Percentiles rank a stretch among this genome's conserved stretches.
These are phyloP conservation scores for Dactylellina haptotyla DNA, from an alignment of 2,329 filamentous ascomycete genomes.

Conservation along the genomic window DNA sequence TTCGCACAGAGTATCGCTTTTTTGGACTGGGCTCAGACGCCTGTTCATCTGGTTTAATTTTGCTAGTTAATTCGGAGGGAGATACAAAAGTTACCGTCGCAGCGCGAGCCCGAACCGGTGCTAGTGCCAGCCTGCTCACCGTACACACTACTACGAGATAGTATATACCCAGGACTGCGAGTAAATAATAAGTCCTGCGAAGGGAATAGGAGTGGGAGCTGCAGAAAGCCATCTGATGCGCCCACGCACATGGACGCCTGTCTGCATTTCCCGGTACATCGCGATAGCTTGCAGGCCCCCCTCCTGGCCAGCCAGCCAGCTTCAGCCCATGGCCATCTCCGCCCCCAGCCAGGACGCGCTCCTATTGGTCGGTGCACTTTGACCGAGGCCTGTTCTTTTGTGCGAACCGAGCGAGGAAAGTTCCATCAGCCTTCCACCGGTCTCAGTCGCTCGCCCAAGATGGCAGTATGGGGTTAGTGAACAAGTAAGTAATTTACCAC, in stretches of 20 bases:
- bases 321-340: constrained; percentile 6
- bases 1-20: too few relatives aligned
- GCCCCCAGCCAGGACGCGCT: constrained; percentile 12
- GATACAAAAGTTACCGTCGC: constrained; percentile 47
- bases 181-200: not conserved
- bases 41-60: not conserved
- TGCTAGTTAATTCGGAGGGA: not conserved
- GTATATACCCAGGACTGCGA: too few relatives aligned
- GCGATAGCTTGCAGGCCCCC: not conserved
- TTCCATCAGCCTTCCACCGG: constrained; percentile 34
- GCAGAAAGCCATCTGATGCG: constrained; percentile 36
- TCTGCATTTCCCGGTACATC: constrained; percentile 39
- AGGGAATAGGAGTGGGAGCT: not conserved
- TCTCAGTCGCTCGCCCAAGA: not conserved
- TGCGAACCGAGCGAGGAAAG: constrained; percentile 40
- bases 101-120: not conserved
- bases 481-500: too few relatives aligned
- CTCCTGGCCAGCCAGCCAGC: not conserved
- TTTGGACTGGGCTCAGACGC: too few relatives aligned
- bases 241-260: too few relatives aligned
- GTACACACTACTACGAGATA: constrained; percentile 3
- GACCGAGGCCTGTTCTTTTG: constrained; percentile 1
- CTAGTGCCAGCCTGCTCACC: not conserved
- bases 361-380: not conserved
- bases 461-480: too few relatives aligned